phyloP scores from a whole-genome alignment of 148 eudicot species.

The Rhododendron ferrugineum region DNA sequence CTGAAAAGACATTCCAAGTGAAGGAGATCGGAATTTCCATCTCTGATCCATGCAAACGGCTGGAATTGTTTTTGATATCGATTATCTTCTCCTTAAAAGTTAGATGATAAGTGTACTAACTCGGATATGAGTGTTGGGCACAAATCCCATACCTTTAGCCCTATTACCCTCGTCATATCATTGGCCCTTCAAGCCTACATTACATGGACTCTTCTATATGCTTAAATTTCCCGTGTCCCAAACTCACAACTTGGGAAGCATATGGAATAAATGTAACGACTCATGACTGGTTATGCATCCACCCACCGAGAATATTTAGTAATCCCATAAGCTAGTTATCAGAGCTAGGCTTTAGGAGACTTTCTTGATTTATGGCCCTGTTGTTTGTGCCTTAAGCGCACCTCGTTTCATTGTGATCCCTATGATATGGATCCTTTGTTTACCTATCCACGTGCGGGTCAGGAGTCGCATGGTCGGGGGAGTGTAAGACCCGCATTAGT shows the following conservation, averaged over 20 bases:
- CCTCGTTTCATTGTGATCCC: no score
- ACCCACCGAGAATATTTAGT: background rate
- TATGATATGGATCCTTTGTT: no score
- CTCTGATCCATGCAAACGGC: background rate
- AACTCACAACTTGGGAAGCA: background rate
- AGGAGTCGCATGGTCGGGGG: background rate
- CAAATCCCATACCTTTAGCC: background rate
- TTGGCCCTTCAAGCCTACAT: background rate
- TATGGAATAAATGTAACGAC: background rate
- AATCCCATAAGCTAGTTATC: background rate
- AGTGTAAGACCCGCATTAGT: background rate
- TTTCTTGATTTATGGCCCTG: no score
- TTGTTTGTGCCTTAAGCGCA: no score
- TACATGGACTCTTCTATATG: background rate
- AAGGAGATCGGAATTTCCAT: background rate
- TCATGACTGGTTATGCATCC: background rate
- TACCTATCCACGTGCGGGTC: background rate
- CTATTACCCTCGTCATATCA: background rate
- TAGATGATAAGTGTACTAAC: background rate
- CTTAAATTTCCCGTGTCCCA: background rate
- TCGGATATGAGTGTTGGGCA: background rate
- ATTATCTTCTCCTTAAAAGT: background rate
- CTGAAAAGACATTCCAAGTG: background rate
- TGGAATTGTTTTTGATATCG: background rate
- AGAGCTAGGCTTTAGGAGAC: no score